Conservation (phyloP, 768 basidiomycete genomes). For the Tricholoma sp. region DNA sequence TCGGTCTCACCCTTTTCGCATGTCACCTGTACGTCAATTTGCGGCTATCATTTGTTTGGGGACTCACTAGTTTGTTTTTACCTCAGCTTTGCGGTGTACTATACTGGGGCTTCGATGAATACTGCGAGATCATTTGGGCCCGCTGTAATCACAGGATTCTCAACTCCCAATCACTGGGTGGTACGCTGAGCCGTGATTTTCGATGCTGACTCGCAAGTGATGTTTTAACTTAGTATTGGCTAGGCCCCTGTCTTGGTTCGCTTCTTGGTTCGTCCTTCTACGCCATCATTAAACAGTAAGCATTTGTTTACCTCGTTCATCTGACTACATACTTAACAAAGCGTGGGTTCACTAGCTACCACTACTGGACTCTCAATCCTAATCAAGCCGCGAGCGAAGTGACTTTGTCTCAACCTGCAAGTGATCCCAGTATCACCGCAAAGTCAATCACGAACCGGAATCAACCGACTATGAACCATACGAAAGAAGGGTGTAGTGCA, state of each 20-base stretch:
- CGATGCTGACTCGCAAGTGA: not conserved
- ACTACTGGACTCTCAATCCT: slow-evolving; percentile 51
- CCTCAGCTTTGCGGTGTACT: slow-evolving; percentile 51
- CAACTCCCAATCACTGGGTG: slow-evolving; percentile 51
- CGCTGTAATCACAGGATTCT: slow-evolving; percentile 60
- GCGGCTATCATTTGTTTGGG: not conserved
- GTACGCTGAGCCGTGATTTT: slow-evolving; percentile 29
- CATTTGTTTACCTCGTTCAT: not conserved
- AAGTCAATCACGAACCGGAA: slow-evolving; percentile 6
- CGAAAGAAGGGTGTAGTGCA: not conserved
- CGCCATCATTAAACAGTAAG: slow-evolving; percentile 45
- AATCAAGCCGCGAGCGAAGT: slow-evolving; percentile 35
- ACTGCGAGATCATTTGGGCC: slow-evolving; percentile 69
- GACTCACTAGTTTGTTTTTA: not conserved
- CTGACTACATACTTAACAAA: not conserved
- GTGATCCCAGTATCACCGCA: slow-evolving; percentile 26
- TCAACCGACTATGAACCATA: not conserved
- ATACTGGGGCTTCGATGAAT: slow-evolving; percentile 66
- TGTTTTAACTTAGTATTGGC: slow-evolving; percentile 48
- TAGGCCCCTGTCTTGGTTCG: slow-evolving; percentile 65
- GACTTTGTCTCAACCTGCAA: slow-evolving; percentile 35
- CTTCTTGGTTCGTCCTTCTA: slow-evolving; percentile 58
- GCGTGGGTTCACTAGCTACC: slow-evolving; percentile 25
- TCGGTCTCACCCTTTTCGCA: slow-evolving; percentile 61
- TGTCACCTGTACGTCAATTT: slow-evolving; percentile 46